A percentile compares a stretch with the other conserved stretches of the same genome.
Conservation (phyloP, 208 protist species). For the Trypanosoma conorhini region DNA sequence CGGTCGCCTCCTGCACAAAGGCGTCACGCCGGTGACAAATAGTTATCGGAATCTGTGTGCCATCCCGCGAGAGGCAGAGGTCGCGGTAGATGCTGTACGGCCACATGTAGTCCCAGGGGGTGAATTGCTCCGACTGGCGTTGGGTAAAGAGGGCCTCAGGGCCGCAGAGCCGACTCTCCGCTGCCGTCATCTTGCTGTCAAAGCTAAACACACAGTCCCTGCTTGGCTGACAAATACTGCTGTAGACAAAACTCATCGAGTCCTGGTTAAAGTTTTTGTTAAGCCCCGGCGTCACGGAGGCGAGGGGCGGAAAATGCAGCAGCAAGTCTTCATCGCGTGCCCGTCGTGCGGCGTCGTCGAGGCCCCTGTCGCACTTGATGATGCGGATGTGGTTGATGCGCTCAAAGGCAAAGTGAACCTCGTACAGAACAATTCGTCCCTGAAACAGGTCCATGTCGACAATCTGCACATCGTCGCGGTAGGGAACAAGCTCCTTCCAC, state of each 20-base stretch:
- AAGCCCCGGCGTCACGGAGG: slow-evolving; percentile 75
- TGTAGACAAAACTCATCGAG: slow-evolving; percentile 89
- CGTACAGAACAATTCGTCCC: slow-evolving; percentile 71
- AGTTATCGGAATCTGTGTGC: slow-evolving; percentile 87
- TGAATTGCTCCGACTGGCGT: slow-evolving; percentile 90
- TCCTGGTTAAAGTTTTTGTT: slow-evolving; percentile 92
- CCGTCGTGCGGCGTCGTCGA: slow-evolving; percentile 55
- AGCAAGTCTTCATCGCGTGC: slow-evolving; percentile 73
- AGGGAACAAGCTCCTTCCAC: slow-evolving; percentile 89
- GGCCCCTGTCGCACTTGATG: slow-evolving; percentile 73
- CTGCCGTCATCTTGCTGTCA: slow-evolving; percentile 72
- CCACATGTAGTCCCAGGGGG: slow-evolving; percentile 94
- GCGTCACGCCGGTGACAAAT: slow-evolving; percentile 88
- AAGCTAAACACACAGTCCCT: slow-evolving; percentile 88
- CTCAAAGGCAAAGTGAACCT: slow-evolving; percentile 86
- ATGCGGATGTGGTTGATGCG: slow-evolving; percentile 83
- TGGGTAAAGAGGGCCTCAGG: slow-evolving; percentile 88
- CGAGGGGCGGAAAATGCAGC: slow-evolving; percentile 84
- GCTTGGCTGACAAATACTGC: slow-evolving; percentile 80
- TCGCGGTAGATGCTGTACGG: slow-evolving; percentile 92
- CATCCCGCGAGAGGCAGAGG: slow-evolving; percentile 79
- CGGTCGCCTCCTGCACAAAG: slow-evolving; percentile 88
- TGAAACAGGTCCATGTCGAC: slow-evolving; percentile 89
- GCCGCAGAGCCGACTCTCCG: slow-evolving; percentile 56
- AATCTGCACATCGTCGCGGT: slow-evolving; percentile 82